phyloP scores from a whole-genome alignment of 768 basidiomycete species.

The Pulveroboletus sp. region DNA sequence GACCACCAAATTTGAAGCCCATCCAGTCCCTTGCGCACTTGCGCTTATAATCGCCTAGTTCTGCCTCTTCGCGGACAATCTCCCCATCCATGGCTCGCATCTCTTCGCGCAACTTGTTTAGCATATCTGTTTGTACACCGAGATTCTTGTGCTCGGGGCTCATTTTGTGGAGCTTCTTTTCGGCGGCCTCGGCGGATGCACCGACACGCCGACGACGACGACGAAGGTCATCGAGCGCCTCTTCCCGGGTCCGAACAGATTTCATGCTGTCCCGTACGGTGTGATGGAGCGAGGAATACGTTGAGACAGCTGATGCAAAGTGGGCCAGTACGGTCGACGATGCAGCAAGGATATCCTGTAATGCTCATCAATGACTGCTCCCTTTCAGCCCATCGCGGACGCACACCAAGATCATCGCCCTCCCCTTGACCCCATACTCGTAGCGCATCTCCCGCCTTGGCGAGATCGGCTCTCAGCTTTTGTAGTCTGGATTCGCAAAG shows the following conservation, averaged over 20 bases:
- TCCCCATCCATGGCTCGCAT: slow-evolving; percentile 78
- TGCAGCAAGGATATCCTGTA: slow-evolving; percentile 71
- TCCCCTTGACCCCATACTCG: slow-evolving; percentile 74
- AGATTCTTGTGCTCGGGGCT: slow-evolving; percentile 85
- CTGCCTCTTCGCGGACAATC: slow-evolving; percentile 80
- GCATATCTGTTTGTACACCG: slow-evolving; percentile 62
- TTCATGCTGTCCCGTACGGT: slow-evolving; percentile 69
- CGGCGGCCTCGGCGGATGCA: slow-evolving; percentile 76
- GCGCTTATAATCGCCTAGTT: slow-evolving; percentile 82
- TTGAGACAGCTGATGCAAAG: slow-evolving; percentile 62
- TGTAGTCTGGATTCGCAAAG: slow-evolving; percentile 44
- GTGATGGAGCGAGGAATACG: slow-evolving; percentile 70
- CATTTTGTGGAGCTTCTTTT: slow-evolving; percentile 91
- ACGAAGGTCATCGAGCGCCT: slow-evolving; percentile 74
- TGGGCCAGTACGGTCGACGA: slow-evolving; percentile 66
- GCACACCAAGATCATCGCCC: slow-evolving; percentile 78
- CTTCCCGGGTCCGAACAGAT: slow-evolving; percentile 78
- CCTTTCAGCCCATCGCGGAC: slow-evolving; percentile 20
- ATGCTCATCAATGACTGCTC: not conserved
- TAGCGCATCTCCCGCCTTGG: slow-evolving; percentile 70
- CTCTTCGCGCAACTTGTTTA: slow-evolving; percentile 71
- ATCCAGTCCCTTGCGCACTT: slow-evolving; percentile 64
- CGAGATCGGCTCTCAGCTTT: slow-evolving; percentile 61
- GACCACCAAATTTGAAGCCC: slow-evolving; percentile 83
- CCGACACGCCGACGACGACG: slow-evolving; percentile 64